Evolutionary conservation across 495 filamentous ascomycete genomes (phyloP).

Genomic region (Penicillium salamii): DNA sequence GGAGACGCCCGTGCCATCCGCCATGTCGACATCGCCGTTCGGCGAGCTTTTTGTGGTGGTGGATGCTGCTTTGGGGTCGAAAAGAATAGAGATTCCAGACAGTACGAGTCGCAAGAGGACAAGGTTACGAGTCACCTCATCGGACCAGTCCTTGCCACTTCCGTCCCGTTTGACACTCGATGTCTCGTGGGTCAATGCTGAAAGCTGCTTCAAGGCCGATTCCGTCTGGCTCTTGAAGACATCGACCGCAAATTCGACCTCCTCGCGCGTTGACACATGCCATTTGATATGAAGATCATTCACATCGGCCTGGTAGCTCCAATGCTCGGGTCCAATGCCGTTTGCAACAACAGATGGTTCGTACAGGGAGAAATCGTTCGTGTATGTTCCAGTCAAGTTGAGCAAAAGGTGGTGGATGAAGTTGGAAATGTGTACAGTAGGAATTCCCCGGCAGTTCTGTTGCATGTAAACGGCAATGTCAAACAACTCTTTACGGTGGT

Average conservation of each 20-base stretch:
- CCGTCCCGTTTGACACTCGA: conserved; percentile 89
- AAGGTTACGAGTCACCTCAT: conserved; percentile 88
- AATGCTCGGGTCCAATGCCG: conserved; percentile 65
- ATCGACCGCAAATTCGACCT: conserved; percentile 84
- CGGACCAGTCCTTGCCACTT: conserved; percentile 96
- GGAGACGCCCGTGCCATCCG: conserved; percentile 19
- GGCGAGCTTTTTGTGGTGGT: conserved; percentile 21
- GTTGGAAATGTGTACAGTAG: conserved; percentile 93
- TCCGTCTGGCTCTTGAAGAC: conserved; percentile 77
- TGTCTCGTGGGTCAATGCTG: conserved; percentile 71
- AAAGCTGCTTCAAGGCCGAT: conserved; percentile 64
- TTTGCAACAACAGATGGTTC: conserved; percentile 60
- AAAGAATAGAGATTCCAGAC: conserved; percentile 83
- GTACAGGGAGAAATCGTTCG: conserved; percentile 81
- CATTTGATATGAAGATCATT: conserved; percentile 78
- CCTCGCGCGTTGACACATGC: conserved; percentile 77
- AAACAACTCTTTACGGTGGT: conserved; percentile 82
- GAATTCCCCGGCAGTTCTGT: conserved; percentile 85
- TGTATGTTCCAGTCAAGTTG: conserved; percentile 90
- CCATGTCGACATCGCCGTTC: conserved; percentile 44
- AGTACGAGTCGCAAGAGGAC: conserved; percentile 80
- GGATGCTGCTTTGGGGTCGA: conserved; percentile 73
- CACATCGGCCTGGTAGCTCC: conserved; percentile 71
- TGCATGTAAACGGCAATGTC: conserved; percentile 96
- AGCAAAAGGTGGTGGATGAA: conserved; percentile 99